Evolutionary conservation across 768 basidiomycete genomes (phyloP), one percentile per base, ranked within the genome.

Genomic region (Auriscalpium orientale): DNA sequence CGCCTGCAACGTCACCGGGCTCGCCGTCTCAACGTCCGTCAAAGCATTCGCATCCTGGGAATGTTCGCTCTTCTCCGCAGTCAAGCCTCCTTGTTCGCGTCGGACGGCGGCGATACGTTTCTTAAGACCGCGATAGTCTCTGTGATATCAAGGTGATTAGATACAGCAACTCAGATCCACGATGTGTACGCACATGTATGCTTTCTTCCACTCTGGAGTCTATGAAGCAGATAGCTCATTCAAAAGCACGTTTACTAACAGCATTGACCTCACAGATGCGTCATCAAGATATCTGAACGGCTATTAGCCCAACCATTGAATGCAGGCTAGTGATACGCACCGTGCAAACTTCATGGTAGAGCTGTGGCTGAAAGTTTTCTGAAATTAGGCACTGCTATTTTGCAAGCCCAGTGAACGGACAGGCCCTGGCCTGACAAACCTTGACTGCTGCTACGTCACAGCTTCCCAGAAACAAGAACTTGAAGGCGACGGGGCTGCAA

Each of bases 121-220:
- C 51, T 62, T 60, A 12, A 62, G 56, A 21, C 56, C 51, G 13
- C 54, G 59, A 49, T 62, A 62, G 28, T 62, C 61, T 15, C 61
- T 62, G 35, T 28, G 28, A 28, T 28, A 28, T 28, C 28, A 28
- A 28, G 28, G 7, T 5, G 7, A 28, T 28, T 28, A 28, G 28
- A n/a, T n/a, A n/a, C n/a, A n/a, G 28, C 28, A 22, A 36, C 6
- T 3, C 4, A 37, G 45, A 2, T 8, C 9, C 34, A 38, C 18
- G 33, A 37, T n/a, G 28, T 28, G 20, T 13, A 45, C 61, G 28
- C 48, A 62, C 61, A 62, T 53, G 43, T 62, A 62, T 55, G 61
- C 61, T 8, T 58, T 56, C 38, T 62, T 62, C 61, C 61, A 62
- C 46, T 62, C 61, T 4, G 61, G 56, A 12, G 59, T 52, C 61